These are phyloP conservation scores for Hypoxylon sp. DNA, from an alignment of 2,329 filamentous ascomycete species.

Conservation along the genomic window DNA sequence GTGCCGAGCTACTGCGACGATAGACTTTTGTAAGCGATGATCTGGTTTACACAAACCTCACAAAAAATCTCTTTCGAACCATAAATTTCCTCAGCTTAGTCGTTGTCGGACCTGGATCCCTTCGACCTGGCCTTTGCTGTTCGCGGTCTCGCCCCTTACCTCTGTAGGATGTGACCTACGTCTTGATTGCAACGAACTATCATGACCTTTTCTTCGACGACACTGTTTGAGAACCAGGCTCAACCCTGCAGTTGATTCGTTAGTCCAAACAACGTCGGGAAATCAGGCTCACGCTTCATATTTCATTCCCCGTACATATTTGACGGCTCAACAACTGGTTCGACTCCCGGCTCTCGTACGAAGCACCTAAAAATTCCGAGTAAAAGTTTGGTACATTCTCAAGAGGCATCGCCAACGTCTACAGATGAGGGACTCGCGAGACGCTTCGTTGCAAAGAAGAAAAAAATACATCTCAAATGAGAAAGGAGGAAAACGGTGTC, in stretches of 20 bases:
- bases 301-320: conserved; percentile 44
- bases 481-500: conserved; percentile 2
- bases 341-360: conserved; percentile 17
- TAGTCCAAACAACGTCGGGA: conserved; percentile 12
- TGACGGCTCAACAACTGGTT: conserved; percentile 29
- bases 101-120: conserved; percentile 1
- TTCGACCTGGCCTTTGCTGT: conserved; percentile 4
- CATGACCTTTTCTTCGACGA: conserved; percentile 10
- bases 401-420: conserved; percentile 1
- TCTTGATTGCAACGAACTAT: conserved; percentile 13
- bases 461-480: conserved; percentile 17
- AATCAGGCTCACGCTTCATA: conserved; percentile 6
- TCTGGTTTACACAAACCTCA: conserved; percentile 40
- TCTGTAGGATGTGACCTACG: conserved; percentile 10
- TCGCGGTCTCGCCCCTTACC: conserved; percentile 14
- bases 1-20: conserved; percentile 35
- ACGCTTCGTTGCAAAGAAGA: conserved; percentile 6
- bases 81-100: conserved; percentile 23
- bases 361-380: conserved; percentile 1
- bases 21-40: conserved; percentile 43
- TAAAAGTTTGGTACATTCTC: background rate
- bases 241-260: conserved; percentile 4
- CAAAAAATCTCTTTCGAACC: conserved; percentile 39
- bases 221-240: conserved; percentile 3
- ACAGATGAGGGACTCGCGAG: conserved; percentile 6